Conservation (phyloP, 352 stramenopile species). For the Globisporangium viniferum region DNA sequence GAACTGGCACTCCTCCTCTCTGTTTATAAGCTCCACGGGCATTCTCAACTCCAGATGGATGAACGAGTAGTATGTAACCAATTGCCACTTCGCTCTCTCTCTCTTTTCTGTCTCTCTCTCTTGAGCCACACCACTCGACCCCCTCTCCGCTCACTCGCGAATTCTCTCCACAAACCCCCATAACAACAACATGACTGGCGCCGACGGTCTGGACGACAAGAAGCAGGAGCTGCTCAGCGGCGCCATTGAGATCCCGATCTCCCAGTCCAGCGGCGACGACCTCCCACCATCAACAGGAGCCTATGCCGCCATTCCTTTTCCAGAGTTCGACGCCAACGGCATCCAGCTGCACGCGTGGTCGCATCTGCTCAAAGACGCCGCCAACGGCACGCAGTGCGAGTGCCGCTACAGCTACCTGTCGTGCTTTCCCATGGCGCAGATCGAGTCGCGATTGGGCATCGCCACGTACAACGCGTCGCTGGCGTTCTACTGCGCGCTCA, state of each 20-base stretch:
- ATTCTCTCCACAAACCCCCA: background rate
- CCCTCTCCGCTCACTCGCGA: background rate
- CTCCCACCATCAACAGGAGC: background rate
- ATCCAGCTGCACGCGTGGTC: constrained; percentile 3
- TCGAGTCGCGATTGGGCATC: constrained; percentile 2
- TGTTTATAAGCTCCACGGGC: too few species aligned
- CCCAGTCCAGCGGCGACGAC: background rate
- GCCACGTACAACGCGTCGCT: background rate
- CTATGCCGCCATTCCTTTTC: too few species aligned
- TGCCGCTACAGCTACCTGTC: background rate
- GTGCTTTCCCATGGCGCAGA: constrained; percentile 7
- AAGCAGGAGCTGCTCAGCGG: constrained; percentile 4
- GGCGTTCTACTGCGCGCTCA: background rate
- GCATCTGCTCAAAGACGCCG: background rate
- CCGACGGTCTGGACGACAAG: background rate
- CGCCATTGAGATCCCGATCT: background rate
- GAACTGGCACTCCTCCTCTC: too few species aligned
- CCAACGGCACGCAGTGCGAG: background rate
- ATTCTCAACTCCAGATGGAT: too few species aligned
- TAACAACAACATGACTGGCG: background rate
- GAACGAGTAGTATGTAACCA: too few species aligned
- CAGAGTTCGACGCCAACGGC: background rate
- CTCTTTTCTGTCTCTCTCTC: too few species aligned
- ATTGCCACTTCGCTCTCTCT: too few species aligned
- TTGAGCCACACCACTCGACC: too few species aligned